Conservation (phyloP, 768 basidiomycete species). For the Artomyces pyxidatus region DNA sequence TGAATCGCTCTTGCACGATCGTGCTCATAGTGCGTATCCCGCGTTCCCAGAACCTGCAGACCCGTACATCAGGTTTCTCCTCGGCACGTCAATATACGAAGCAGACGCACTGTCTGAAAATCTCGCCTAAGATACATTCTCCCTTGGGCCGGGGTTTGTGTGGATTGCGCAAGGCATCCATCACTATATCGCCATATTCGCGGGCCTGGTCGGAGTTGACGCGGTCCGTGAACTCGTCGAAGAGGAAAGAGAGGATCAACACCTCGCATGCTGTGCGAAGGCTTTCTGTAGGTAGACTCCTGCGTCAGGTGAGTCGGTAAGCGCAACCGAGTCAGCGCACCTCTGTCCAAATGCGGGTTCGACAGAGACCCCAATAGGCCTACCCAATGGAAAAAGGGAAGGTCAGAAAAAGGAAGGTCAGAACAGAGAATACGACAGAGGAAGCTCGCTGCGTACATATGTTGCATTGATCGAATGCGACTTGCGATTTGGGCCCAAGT, state of each 20-base stretch:
- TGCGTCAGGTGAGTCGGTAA: background rate
- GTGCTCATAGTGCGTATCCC: constrained; percentile 18
- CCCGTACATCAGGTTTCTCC: too few relatives aligned
- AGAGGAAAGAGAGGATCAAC: constrained; percentile 41
- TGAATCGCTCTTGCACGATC: constrained; percentile 25
- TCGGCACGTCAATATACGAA: too few relatives aligned
- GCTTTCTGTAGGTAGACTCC: background rate
- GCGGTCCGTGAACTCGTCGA: constrained; percentile 45
- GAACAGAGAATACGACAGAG: background rate
- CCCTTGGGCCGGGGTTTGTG: constrained; percentile 25
- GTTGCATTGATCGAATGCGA: constrained; percentile 15
- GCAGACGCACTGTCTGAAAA: constrained; percentile 31
- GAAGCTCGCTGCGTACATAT: constrained; percentile 10
- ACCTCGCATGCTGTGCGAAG: constrained; percentile 36
- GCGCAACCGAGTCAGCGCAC: constrained; percentile 12
- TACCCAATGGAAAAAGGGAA: too few relatives aligned
- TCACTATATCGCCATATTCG: constrained; percentile 25
- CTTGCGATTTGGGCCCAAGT: constrained; percentile 9
- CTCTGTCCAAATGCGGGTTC: constrained; percentile 27
- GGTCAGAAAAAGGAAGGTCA: too few relatives aligned
- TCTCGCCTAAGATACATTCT: constrained; percentile 32
- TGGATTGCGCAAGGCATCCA: constrained; percentile 31
- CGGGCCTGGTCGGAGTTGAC: constrained; percentile 23
- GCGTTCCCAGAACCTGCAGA: background rate
- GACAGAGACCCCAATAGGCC: constrained; percentile 31